A percentile compares a stretch with the other conserved stretches of the same genome.
These are phyloP conservation scores for Aspergillus sp. DNA, from an alignment of 2,329 filamentous ascomycete species.

Conservation along the genomic window DNA sequence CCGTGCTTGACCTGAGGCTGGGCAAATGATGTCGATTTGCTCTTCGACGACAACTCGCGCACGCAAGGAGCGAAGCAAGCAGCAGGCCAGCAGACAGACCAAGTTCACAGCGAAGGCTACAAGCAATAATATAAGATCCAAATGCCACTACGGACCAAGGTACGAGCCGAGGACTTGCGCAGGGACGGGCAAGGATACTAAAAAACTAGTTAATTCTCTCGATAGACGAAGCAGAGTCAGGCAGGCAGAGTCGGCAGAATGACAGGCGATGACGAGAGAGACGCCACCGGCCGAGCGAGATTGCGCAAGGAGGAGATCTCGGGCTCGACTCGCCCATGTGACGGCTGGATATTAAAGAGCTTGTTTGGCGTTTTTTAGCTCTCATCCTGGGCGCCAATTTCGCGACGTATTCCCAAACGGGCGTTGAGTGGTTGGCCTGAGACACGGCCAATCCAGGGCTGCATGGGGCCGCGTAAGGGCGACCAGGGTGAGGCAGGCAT, in stretches of 20 bases:
- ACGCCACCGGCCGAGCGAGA: not conserved
- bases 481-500: not conserved
- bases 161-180: not conserved
- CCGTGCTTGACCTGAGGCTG: too few species aligned
- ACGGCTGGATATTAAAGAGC: not conserved
- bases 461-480: not conserved
- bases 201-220: not conserved
- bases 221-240: too few species aligned
- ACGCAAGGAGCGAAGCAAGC: too few species aligned
- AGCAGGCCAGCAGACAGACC: too few species aligned
- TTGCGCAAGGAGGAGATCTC: not conserved
- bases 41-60: too few species aligned
- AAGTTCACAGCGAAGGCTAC: too few species aligned
- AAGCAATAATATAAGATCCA: not conserved
- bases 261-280: too few species aligned
- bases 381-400: not conserved
- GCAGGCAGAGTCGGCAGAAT: too few species aligned
- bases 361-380: not conserved
- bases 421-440: not conserved
- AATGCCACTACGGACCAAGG: not conserved
- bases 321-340: not conserved
- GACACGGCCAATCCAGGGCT: not conserved
- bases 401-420: constrained; percentile 2
- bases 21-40: too few species aligned
- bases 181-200: not conserved